Evolutionary conservation across 495 filamentous ascomycete species (phyloP), one percentile per base, ranked within the genome.

Genomic region (Eremomyces bilateralis): DNA sequence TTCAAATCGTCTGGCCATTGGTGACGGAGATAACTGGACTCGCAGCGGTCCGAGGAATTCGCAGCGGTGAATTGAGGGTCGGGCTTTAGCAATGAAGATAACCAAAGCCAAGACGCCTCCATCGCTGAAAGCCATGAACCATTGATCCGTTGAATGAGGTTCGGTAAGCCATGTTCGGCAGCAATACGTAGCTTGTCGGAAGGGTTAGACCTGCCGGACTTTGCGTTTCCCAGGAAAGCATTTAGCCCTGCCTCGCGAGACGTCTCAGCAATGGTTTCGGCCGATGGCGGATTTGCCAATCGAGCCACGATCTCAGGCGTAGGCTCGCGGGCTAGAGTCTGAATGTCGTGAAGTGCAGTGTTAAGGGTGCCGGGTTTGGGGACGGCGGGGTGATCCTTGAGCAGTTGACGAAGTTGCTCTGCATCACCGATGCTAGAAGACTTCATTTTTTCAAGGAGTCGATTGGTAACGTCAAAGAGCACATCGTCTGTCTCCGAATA

Each of bases 201-300:
- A 5, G 37, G 37, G 37, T 38, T 40, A 11, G 46, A 40, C 63
- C 63, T 53, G 8, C 65, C 63, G 10, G 71, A 63, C 35, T 74
- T 79, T 1, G 80, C 72, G 45, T 84, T 72, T 34, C 83, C 79
- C 3, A 85, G 62, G 40, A 91, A 88, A 3, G 78, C 71, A 11
- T 75, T 66, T 6, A 85, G 54, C 47, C 76, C 51, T 54, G 69
- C 41, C 33, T 52, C 41, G 28, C 42, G 40, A 3, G 46, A 42
- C 19, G 37, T 38, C 3, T 39, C 39, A 8, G 38, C 43, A 12
- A 45, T 17, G 1, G 29, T 11, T 20, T 49, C 43, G 4, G 47
- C 34, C 8, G 16, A 16, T 5, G 11, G 17, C 20, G 15, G 22
- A 29, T 29, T 41, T 1, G 47, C 36, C 2, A 46, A 21, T 2